These are phyloP conservation scores for Colletotrichum sp. DNA, from an alignment of 2,329 filamentous ascomycete species.

Conservation along the genomic window DNA sequence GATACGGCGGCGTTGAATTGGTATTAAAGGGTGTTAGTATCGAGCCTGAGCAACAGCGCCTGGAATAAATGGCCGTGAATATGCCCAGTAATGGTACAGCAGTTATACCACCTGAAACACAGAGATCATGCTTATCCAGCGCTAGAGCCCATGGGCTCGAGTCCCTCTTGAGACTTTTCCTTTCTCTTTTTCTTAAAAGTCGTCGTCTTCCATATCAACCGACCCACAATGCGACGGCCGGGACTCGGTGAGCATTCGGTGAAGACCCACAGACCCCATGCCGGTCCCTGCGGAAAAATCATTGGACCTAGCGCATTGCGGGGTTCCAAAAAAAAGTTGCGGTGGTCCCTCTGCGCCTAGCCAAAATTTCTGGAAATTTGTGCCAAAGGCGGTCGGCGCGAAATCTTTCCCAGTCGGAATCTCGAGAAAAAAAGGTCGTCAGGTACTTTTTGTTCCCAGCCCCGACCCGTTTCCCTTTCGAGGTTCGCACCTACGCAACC, in stretches of 20 bases:
- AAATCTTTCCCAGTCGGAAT: conserved; percentile 15
- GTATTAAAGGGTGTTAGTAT: neutral
- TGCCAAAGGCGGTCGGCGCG: conserved; percentile 22
- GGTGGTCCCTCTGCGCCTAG: conserved; percentile 1
- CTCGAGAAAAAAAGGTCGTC: neutral
- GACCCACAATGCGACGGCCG: neutral
- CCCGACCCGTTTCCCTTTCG: neutral
- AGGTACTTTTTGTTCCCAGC: neutral
- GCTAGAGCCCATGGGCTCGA: neutral
- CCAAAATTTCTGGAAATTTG: conserved; percentile 22
- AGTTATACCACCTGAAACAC: neutral
- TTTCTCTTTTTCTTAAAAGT: neutral
- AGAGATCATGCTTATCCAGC: neutral
- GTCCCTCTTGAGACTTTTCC: neutral
- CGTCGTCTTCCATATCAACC: neutral
- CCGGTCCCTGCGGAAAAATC: conserved; percentile 21
- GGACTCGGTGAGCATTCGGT: neutral
- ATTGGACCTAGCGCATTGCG: conserved; percentile 25
- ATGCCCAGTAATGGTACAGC: neutral
- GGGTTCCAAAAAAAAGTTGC: conserved; percentile 25
- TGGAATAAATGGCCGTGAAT: neutral
- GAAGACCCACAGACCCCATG: neutral
- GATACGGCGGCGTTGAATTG: neutral
- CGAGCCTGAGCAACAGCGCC: neutral
- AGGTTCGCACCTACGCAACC: neutral